These are phyloP conservation scores for Xylaria sp. DNA, from an alignment of 2,329 filamentous ascomycete species.

Conservation along the genomic window DNA sequence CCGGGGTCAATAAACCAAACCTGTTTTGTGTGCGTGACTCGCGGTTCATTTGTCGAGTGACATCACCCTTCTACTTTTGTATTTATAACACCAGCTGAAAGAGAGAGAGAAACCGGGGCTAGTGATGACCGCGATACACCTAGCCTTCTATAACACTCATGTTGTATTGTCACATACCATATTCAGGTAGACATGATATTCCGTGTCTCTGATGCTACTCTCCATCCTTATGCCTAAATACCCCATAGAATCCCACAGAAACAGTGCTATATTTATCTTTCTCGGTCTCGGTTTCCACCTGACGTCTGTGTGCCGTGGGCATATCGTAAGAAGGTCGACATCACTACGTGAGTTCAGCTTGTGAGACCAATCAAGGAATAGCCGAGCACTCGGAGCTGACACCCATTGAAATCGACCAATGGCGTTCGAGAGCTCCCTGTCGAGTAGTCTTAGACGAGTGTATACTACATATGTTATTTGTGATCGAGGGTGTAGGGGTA, in stretches of 20 bases:
- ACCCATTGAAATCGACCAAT: constrained; percentile 1
- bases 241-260: not conserved
- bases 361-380: not conserved
- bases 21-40: too few species aligned
- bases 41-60: too few species aligned
- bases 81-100: too few species aligned
- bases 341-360: not conserved
- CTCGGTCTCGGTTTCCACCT: not conserved
- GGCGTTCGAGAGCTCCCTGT: not conserved
- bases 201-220: not conserved
- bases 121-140: not conserved
- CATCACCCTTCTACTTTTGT: too few species aligned
- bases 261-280: not conserved
- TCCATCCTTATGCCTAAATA: too few species aligned
- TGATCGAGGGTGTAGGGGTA: not conserved
- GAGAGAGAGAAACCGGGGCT: not conserved
- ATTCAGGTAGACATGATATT: not conserved
- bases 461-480: not conserved
- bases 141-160: too few species aligned
- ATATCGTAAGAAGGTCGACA: constrained; percentile 3
- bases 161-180: not conserved
- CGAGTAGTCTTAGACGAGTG: not conserved
- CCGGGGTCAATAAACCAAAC: too few species aligned
- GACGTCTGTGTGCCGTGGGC: constrained; percentile 5
- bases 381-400: not conserved